phyloP scores from a whole-genome alignment of 352 stramenopile species.

The Globisporangium heterothallicum region DNA sequence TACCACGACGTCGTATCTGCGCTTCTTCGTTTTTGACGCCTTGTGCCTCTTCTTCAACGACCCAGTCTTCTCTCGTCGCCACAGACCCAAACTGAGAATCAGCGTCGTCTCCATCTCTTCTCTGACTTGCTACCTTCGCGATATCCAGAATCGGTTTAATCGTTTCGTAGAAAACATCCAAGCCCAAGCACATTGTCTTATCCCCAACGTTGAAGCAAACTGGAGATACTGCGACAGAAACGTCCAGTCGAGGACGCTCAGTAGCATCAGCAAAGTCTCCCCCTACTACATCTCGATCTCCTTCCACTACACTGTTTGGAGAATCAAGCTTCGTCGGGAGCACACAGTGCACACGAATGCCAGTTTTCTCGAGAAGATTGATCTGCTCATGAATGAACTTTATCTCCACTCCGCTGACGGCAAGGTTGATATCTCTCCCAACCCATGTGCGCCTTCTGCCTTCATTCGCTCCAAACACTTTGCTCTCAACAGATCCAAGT shows the following conservation, averaged over 20 bases:
- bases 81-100: slow-evolving; percentile 12
- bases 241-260: not conserved
- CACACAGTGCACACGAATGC: not conserved
- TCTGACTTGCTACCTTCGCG: slow-evolving; percentile 1
- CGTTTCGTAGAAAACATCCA: slow-evolving; percentile 16
- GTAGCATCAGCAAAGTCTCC: not conserved
- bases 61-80: slow-evolving; percentile 5
- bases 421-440: slow-evolving; percentile 2
- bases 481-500: slow-evolving; percentile 8
- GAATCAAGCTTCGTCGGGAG: slow-evolving; percentile 1
- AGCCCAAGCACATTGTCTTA: slow-evolving; percentile 9
- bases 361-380: slow-evolving; percentile 12
- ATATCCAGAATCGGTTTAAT: slow-evolving; percentile 19
- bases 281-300: too few species aligned
- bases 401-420: slow-evolving; percentile 12
- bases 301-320: not conserved
- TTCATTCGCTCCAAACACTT: not conserved
- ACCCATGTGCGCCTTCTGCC: not conserved
- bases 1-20: not conserved
- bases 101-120: slow-evolving; percentile 7
- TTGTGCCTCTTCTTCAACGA: not conserved
- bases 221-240: slow-evolving; percentile 6
- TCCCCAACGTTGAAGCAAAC: slow-evolving; percentile 20
- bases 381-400: slow-evolving; percentile 16
- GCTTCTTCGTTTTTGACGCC: too few species aligned